Percentiles rank a stretch among this genome's conserved stretches.
Evolutionary conservation across 169 alveolate genomes (phyloP).

Genomic region (Plasmodium chabaudi): DNA sequence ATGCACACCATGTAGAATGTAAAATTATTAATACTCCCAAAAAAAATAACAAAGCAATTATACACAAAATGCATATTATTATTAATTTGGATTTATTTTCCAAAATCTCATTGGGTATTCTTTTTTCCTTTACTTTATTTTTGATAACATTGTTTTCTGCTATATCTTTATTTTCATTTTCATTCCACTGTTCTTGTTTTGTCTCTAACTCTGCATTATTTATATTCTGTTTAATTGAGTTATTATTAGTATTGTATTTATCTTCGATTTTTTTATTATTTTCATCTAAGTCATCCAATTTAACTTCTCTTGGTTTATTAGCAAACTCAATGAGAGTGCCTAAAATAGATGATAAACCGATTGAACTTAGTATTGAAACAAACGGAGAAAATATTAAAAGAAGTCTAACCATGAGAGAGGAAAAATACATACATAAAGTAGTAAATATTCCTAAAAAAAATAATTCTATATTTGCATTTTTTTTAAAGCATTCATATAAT

Average conservation of each 20-base stretch:
- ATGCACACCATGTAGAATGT: slow-evolving; percentile 81
- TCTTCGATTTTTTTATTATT: too few species aligned
- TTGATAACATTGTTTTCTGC: background rate
- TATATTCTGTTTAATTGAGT: too few species aligned
- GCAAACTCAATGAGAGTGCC: slow-evolving; percentile 73
- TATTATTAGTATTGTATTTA: too few species aligned
- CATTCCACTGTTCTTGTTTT: background rate
- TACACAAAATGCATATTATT: slow-evolving; percentile 21
- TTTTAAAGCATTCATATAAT: slow-evolving; percentile 69
- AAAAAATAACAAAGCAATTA: background rate
- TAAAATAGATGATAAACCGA: slow-evolving; percentile 92
- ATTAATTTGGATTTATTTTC: slow-evolving; percentile 14
- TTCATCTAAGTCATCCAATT: too few species aligned
- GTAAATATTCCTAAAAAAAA: slow-evolving; percentile 72
- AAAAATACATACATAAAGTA: slow-evolving; percentile 69
- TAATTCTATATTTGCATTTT: slow-evolving; percentile 31
- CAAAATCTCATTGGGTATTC: slow-evolving; percentile 6
- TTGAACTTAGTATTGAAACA: slow-evolving; percentile 93
- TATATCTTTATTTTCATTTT: background rate
- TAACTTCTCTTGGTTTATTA: background rate
- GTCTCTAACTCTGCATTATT: background rate
- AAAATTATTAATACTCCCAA: slow-evolving; percentile 32
- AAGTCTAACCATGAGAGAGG: slow-evolving; percentile 97
- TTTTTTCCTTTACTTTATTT: slow-evolving; percentile 2
- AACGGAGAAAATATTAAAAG: slow-evolving; percentile 93